Base-by-base conservation (phyloP, 106 monocot genomes). In the Acorus gramineus region DNA sequence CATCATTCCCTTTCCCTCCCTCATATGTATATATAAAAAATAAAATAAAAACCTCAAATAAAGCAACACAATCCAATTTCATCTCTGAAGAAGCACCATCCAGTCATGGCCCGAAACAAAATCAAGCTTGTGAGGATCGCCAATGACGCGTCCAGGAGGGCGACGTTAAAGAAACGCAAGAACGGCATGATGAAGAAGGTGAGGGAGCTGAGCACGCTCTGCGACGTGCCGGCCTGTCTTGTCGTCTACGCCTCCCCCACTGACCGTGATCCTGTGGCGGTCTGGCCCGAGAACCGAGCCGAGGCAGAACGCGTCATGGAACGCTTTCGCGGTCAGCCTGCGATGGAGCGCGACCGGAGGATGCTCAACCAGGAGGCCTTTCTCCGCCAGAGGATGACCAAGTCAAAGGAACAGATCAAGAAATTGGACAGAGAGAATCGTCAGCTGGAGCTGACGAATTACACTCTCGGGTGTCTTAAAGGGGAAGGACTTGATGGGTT, bases 111-210 rank as follows among this genome's bases (percentile, higher is more conserved):
- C 1, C 28, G 28, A 28, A 28, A 28, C 28, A 28, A 28, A 28
- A 28, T 28, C 28, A 28, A 28, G 28, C 28, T 28, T 28, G 28
- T 1, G 28, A 28, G 28, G 28, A 28, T 28, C 28, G 28, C 28
- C 28, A 28, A 28, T 1, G 28, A 28, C 28, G 28, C 28, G 1
- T 28, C 28, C 0, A 28, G 28, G 28, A 28, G 28, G 28, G 28
- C 28, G 1, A 28, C 28, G 0, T 28, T 28, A 28, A 28, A 28
- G 28, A 28, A 28, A 28, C 28, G 74, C 11, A 42, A 49, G 52
- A 45, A 46, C 42, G 74, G 74, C 3, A 10, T 74, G 65, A 14
- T 74, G 57, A 74, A 74, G 66, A 74, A 74, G 66, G 74, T 59
- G 46, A 59, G 53, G 4, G 74, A 74, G 66, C 52, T 74, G 9